Evolutionary conservation across 768 basidiomycete species (phyloP), one percentile per base, ranked within the genome.

Genomic region (Amanita fuliginea): DNA sequence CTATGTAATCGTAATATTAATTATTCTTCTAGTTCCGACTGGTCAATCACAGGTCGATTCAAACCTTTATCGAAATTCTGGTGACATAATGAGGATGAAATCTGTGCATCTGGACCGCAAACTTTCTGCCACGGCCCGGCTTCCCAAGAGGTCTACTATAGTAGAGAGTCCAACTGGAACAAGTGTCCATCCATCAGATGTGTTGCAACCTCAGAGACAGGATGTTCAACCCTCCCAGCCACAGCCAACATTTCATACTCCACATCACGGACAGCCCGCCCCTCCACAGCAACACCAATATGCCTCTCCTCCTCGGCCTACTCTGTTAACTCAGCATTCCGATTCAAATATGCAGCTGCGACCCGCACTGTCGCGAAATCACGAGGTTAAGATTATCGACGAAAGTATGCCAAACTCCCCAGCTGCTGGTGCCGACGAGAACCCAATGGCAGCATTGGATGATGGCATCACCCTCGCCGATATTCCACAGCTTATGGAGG

Each of bases 41-140:
- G 63, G 59, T 36, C 60, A 64, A 48, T 48, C 60, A 21, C 59
- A 75, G 48, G 64, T 65, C 7, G 77, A 78, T 45, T 72, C 80
- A 51, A 86, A 91, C 60, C 81, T 84, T 5, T 94, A 93, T 66
- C 81, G 90, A 24, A 88, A 87, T 59, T 86, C 88, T 28, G 77
- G 72, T 56, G 93, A 96, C 55, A 90, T 94, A 63, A 91, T 95
- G 79, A 79, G 89, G 32, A 86, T 97, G 79, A 93, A 91, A 66
- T 87, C 89, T 8, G 88, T 91, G 36, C 88, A 94, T 64, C 76
- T 99, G 32, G 92, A 97, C 65, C 86, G 96, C 47, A 98, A 98
- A 62, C 71, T 95, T 36, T 96, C 93, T 26, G 88, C 94, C 43
- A 95, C 91, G 2, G 91, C 96, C 22, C 80, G 86, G 41, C 61